A percentile compares a stretch with the other conserved stretches of the same genome.
phyloP scores from a whole-genome alignment of 108 stramenopile species.

The Chaetoceros tenuissimus region DNA sequence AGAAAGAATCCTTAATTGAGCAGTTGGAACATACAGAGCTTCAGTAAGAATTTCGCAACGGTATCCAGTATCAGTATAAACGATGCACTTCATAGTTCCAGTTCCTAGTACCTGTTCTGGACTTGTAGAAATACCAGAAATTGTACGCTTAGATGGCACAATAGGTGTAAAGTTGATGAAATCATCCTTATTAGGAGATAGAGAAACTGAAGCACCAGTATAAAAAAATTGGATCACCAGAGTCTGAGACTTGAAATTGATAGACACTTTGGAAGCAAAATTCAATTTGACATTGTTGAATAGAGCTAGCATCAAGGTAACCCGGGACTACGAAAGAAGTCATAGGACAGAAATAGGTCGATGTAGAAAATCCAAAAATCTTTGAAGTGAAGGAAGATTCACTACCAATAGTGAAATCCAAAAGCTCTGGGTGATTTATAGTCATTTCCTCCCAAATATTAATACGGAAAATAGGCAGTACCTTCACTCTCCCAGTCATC shows the following conservation, averaged over 20 bases:
- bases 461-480: no score
- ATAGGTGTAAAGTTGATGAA: background rate
- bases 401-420: no score
- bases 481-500: no score
- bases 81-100: background rate
- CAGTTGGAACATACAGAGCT: background rate
- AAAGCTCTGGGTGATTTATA: no score
- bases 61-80: background rate
- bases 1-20: background rate
- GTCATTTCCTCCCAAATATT: no score
- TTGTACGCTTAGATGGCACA: background rate
- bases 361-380: background rate
- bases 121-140: background rate
- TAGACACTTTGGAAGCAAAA: background rate
- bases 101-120: background rate
- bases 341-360: background rate
- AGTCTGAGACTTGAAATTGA: background rate
- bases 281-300: background rate
- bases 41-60: background rate
- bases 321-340: background rate
- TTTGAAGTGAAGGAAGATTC: background rate
- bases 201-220: background rate
- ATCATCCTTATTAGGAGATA: background rate
- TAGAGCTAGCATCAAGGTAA: background rate
- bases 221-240: background rate